These are phyloP conservation scores for Batkoa obscura DNA, from an alignment of 371 early-diverging fungal species.

Conservation along the genomic window DNA sequence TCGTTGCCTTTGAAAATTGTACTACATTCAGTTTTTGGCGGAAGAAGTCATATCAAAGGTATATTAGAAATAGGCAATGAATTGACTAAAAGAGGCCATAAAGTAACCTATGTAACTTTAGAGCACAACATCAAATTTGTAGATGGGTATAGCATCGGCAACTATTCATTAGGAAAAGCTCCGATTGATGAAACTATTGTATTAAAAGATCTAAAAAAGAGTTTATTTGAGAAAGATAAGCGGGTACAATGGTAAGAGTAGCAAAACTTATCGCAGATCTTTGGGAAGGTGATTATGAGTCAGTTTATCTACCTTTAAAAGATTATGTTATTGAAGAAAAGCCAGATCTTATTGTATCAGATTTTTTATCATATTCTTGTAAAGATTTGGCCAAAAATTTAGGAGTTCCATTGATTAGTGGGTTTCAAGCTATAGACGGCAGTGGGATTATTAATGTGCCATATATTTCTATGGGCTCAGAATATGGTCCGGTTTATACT, in stretches of 20 bases:
- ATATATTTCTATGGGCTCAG: no score
- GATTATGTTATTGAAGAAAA: background rate
- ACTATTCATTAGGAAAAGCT: no score
- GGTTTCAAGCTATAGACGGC: background rate
- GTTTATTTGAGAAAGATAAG: no score
- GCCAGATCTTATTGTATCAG: slow-evolving; percentile 5
- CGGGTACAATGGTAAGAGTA: no score
- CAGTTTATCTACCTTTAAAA: background rate
- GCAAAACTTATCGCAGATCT: no score
- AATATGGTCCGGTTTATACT: no score
- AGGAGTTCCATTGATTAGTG: background rate
- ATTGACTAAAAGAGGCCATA: slow-evolving; percentile 9
- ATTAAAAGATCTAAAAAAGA: no score
- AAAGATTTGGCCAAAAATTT: background rate
- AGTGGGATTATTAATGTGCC: no score
- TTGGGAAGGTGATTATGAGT: background rate
- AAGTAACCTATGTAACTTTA: slow-evolving; percentile 7
- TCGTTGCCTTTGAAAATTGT: slow-evolving; percentile 1
- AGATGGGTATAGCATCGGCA: no score
- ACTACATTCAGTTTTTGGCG: slow-evolving; percentile 9
- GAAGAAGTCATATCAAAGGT: slow-evolving; percentile 11
- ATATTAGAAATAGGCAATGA: slow-evolving; percentile 10
- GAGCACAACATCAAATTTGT: no score
- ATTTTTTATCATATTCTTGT: slow-evolving; percentile 4
- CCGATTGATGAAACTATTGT: no score